phyloP scores from a whole-genome alignment of 257 asterid genomes.

The Anisodus acutangulus region DNA sequence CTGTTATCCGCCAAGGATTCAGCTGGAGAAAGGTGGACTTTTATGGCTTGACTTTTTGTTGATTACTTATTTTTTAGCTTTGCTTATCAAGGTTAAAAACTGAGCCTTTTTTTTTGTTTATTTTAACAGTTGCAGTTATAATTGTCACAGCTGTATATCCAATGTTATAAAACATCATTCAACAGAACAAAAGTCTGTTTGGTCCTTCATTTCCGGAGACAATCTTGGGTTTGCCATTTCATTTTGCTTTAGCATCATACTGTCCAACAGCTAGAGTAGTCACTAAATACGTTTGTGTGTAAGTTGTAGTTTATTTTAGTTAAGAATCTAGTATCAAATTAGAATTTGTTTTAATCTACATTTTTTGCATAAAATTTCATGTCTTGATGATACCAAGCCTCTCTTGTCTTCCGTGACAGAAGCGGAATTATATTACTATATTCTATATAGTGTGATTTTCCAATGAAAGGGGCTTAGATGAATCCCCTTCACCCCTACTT shows the following conservation, averaged over 20 bases:
- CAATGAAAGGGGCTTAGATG: too few relatives aligned
- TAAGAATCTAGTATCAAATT: too few relatives aligned
- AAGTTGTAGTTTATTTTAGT: too few relatives aligned
- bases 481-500: too few relatives aligned
- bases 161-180: neutral
- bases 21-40: neutral
- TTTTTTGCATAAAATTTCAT: too few relatives aligned
- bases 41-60: neutral
- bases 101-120: neutral
- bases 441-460: too few relatives aligned
- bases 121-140: neutral
- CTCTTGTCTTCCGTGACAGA: too few relatives aligned
- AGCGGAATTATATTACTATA: too few relatives aligned
- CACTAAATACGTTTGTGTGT: too few relatives aligned
- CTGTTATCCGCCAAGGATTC: neutral
- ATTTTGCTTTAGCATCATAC: neutral
- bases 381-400: too few relatives aligned
- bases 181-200: neutral
- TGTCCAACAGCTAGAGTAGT: neutral
- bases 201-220: conserved; percentile 19
- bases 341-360: too few relatives aligned
- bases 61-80: neutral
- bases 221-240: neutral
- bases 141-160: conserved; percentile 9
- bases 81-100: neutral